phyloP scores from a whole-genome alignment of 73 alveolate genomes.

The Stentor coeruleus region DNA sequence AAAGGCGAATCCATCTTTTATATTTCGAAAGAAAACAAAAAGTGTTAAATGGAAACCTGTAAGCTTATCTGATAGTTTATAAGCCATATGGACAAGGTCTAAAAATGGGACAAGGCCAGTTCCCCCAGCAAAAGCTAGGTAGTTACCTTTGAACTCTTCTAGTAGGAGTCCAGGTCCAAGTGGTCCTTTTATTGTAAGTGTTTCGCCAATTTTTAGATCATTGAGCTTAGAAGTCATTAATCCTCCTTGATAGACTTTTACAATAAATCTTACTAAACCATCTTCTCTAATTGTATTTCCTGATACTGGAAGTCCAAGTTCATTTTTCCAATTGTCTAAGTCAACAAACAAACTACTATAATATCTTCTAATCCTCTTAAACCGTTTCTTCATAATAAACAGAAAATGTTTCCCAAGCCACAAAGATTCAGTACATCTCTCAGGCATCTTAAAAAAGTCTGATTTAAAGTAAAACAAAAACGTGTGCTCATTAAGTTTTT shows the following conservation, averaged over 20 bases:
- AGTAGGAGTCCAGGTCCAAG: slow-evolving; percentile 22
- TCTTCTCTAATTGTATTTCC: background rate
- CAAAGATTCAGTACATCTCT: background rate
- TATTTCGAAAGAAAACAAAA: background rate
- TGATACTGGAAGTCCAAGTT: background rate
- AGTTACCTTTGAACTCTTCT: background rate
- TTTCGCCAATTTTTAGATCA: background rate
- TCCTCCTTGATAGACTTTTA: background rate
- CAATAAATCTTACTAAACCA: background rate
- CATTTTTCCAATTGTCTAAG: background rate
- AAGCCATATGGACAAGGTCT: background rate
- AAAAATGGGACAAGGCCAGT: slow-evolving; percentile 24
- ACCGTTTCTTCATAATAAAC: background rate
- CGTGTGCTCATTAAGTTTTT: slow-evolving; percentile 4
- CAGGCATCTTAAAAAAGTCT: background rate
- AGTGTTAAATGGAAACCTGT: background rate
- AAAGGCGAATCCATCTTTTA: slow-evolving; percentile 8
- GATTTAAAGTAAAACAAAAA: background rate
- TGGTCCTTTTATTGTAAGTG: background rate
- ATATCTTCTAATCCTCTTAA: background rate
- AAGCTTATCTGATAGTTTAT: background rate
- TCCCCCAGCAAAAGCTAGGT: slow-evolving; percentile 18
- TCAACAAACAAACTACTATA: background rate
- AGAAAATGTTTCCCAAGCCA: slow-evolving; percentile 19
- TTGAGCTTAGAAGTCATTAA: background rate